phyloP scores from a whole-genome alignment of 805 yeast genomes.

The Kodamaea lidongshanica region DNA sequence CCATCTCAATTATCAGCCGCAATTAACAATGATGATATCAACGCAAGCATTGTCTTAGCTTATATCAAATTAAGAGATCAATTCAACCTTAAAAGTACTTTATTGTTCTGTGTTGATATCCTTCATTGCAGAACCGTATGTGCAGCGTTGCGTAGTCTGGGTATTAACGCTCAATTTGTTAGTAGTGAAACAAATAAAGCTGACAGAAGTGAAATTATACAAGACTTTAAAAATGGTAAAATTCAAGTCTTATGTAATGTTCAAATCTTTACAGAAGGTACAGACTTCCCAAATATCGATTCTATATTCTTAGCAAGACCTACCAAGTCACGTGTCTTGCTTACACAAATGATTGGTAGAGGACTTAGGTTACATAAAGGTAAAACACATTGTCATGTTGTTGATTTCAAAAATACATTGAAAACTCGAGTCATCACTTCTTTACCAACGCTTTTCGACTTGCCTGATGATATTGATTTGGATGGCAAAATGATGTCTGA shows the following conservation, averaged over 20 bases:
- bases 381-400: conserved; percentile 63
- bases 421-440: conserved; percentile 37
- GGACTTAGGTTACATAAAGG: conserved; percentile 64
- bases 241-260: conserved; percentile 79
- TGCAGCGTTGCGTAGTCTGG: conserved; percentile 47
- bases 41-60: conserved; percentile 51
- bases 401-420: conserved; percentile 68
- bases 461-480: conserved; percentile 24
- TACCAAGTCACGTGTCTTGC: conserved; percentile 62
- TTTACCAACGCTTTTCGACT: conserved; percentile 44
- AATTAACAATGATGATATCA: conserved; percentile 50
- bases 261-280: conserved; percentile 89
- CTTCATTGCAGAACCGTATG: conserved; percentile 56
- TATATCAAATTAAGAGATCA: conserved; percentile 33
- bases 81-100: conserved; percentile 49
- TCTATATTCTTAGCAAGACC: conserved; percentile 75
- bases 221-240: conserved; percentile 54
- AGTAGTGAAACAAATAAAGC: conserved; percentile 55
- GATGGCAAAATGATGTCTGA: conserved; percentile 14
- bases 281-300: conserved; percentile 88
- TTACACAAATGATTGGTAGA: conserved; percentile 87
- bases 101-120: conserved; percentile 74
- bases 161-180: conserved; percentile 65
- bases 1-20: conserved; percentile 44
- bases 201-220: conserved; percentile 47